phyloP scores from a whole-genome alignment of 805 yeast genomes.

The Scheffersomyces coipomensis region DNA sequence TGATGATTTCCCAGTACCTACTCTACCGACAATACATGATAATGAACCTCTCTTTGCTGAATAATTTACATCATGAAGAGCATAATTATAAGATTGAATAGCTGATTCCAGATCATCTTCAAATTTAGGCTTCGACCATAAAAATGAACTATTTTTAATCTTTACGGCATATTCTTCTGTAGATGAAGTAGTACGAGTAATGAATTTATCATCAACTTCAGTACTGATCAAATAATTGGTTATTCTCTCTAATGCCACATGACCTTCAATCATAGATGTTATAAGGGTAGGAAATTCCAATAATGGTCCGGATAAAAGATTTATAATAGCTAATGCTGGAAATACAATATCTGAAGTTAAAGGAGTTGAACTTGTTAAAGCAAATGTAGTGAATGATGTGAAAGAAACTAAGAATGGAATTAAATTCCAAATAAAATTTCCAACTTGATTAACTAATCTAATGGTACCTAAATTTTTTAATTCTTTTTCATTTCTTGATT shows the following conservation, averaged over 20 bases:
- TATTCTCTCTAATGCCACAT: conserved; percentile 57
- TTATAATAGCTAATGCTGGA: conserved; percentile 64
- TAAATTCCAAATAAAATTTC: conserved; percentile 59
- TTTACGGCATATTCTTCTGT: conserved; percentile 36
- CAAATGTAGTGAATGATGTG: conserved; percentile 56
- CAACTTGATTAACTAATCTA: conserved; percentile 39
- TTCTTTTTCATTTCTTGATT: conserved; percentile 59
- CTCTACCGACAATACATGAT: conserved; percentile 63
- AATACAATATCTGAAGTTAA: conserved; percentile 67
- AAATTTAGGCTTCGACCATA: conserved; percentile 40
- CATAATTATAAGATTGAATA: conserved; percentile 12
- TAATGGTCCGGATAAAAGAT: conserved; percentile 57
- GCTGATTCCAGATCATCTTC: conserved; percentile 21
- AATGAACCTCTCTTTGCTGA: conserved; percentile 50
- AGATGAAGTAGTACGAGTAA: conserved; percentile 4
- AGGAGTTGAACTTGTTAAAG: conserved; percentile 44
- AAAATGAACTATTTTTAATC: conserved; percentile 50
- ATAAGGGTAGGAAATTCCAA: conserved; percentile 57
- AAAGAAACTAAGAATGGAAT: conserved; percentile 67
- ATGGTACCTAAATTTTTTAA: conserved; percentile 49
- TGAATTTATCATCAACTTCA: conserved; percentile 40
- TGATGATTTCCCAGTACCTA: conserved; percentile 68
- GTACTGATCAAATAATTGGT: conserved; percentile 46
- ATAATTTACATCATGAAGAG: conserved; percentile 49
- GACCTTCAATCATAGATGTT: conserved; percentile 56